phyloP scores from a whole-genome alignment of 345 rosid species.

The Kandelia obovata region DNA sequence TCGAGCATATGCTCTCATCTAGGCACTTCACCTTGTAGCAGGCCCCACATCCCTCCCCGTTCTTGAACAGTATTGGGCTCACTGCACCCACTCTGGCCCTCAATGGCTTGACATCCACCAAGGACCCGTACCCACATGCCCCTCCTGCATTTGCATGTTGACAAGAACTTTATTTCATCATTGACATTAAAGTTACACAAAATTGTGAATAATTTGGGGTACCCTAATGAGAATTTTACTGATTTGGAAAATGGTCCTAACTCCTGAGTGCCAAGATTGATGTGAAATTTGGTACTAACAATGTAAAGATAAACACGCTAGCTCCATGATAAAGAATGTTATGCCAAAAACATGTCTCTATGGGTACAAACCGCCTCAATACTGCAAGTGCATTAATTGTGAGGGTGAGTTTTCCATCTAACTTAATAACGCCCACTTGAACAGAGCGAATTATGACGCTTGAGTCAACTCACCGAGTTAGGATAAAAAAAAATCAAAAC shows the following conservation, averaged over 20 bases:
- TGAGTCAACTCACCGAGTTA: slow-evolving; percentile 8
- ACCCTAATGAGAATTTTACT: too few relatives aligned
- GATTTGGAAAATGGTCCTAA: too few relatives aligned
- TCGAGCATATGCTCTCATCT: slow-evolving; percentile 70
- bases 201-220: too few relatives aligned
- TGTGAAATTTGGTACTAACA: too few relatives aligned
- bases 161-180: too few relatives aligned
- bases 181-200: too few relatives aligned
- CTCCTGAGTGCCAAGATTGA: too few relatives aligned
- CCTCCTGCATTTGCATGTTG: slow-evolving; percentile 52
- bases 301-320: too few relatives aligned
- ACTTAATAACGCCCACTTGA: neutral
- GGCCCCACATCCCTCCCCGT: slow-evolving; percentile 92
- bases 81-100: slow-evolving; percentile 88
- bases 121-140: slow-evolving; percentile 89
- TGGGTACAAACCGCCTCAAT: too few relatives aligned
- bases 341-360: too few relatives aligned
- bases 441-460: neutral
- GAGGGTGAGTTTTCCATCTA: neutral
- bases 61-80: slow-evolving; percentile 73
- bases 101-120: slow-evolving; percentile 85
- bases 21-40: slow-evolving; percentile 81
- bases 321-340: too few relatives aligned
- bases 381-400: too few relatives aligned
- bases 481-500: neutral